phyloP scores from a whole-genome alignment of 306 rosid species.

The Prunus mira region DNA sequence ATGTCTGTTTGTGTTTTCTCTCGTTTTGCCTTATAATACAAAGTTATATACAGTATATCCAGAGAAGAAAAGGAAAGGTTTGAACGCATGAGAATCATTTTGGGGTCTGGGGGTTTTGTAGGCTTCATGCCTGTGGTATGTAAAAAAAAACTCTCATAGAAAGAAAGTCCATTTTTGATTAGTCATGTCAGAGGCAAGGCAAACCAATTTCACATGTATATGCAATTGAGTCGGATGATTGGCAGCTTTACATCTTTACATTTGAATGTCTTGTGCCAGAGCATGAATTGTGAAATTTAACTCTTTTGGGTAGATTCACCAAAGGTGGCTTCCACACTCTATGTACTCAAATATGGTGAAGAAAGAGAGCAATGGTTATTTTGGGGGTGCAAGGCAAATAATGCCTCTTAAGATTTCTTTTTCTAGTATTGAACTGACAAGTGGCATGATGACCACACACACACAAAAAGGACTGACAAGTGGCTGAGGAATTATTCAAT shows the following conservation, averaged over 20 bases:
- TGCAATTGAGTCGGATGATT: neutral
- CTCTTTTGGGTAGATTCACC: too few species aligned
- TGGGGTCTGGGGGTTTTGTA: neutral
- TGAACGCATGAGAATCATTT: neutral
- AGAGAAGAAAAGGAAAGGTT: neutral
- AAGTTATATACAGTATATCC: conserved; percentile 1
- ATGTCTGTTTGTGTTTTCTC: neutral
- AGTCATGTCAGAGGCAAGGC: neutral
- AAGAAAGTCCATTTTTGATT: conserved; percentile 2
- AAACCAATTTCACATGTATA: neutral
- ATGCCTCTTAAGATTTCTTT: neutral
- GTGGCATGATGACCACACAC: too few species aligned
- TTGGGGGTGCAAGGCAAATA: neutral
- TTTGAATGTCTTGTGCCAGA: neutral
- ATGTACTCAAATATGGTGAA: too few species aligned
- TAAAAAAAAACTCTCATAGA: neutral
- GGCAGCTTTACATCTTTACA: neutral
- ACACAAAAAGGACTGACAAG: neutral
- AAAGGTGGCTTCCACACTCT: too few species aligned
- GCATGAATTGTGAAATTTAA: neutral
- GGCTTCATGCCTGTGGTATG: neutral
- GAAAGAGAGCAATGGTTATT: too few species aligned
- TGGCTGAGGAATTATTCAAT: neutral
- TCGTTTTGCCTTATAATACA: neutral
- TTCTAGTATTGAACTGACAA: neutral